Evolutionary conservation across 371 early-diverging fungal genomes (phyloP).

Genomic region (Mucor mucedo): DNA sequence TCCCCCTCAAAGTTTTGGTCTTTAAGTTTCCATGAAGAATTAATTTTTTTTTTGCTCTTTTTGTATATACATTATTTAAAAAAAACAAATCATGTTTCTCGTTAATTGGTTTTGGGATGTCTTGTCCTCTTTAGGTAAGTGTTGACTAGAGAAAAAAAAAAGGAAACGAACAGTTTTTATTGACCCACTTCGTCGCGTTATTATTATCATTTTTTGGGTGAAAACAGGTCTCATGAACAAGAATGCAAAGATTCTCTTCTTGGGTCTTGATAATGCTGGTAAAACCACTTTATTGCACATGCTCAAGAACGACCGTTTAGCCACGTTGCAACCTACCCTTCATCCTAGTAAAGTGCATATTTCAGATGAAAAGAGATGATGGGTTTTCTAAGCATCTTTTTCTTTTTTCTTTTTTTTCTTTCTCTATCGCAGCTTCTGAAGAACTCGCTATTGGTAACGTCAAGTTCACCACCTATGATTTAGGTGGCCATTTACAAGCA

Average conservation of each 20-base stretch:
- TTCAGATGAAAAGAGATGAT: not conserved
- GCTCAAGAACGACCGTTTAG: conserved; percentile 98
- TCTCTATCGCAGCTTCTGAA: conserved; percentile 83
- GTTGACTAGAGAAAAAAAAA: not conserved
- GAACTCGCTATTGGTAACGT: conserved; percentile 96
- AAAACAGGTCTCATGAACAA: conserved; percentile 91
- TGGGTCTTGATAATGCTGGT: conserved; percentile 99
- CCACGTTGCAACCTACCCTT: conserved; percentile 96
- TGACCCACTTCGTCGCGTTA: conserved; percentile 2
- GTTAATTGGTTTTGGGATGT: conserved; percentile 32
- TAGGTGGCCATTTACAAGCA: conserved; percentile 97
- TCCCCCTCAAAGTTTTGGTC: too few species aligned
- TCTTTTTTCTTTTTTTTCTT: too few species aligned
- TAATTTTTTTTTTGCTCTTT: not conserved
- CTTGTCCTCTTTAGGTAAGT: conserved; percentile 25
- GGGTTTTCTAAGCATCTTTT: too few species aligned
- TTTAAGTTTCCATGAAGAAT: too few species aligned
- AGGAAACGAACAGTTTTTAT: not conserved
- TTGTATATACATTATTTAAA: not conserved
- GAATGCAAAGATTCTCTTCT: conserved; percentile 98
- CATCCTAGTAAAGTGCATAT: conserved; percentile 88
- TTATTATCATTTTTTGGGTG: not conserved
- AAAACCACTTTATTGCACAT: conserved; percentile 99
- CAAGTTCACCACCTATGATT: conserved; percentile 96
- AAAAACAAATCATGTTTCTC: conserved; percentile 22